Evolutionary conservation across 306 rosid species (phyloP).

Genomic region (Canavalia ensiformis): DNA sequence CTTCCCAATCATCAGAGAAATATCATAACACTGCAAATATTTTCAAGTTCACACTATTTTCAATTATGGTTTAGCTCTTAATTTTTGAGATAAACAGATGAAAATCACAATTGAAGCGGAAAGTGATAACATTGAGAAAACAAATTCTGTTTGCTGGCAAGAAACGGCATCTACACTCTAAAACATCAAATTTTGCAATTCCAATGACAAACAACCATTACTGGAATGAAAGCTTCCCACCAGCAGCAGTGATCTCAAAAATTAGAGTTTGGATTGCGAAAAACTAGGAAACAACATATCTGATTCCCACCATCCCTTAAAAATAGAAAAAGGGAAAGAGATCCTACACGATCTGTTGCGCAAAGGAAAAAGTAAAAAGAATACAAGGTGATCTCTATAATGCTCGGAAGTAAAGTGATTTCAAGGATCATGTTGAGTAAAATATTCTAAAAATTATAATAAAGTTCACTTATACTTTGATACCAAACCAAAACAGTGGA

Average conservation of each 20-base stretch:
- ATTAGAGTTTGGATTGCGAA: slow-evolving; percentile 43
- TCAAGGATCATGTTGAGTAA: neutral
- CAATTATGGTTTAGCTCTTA: slow-evolving; percentile 19
- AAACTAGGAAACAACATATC: slow-evolving; percentile 31
- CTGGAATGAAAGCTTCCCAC: slow-evolving; percentile 36
- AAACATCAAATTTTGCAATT: slow-evolving; percentile 24
- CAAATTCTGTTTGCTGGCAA: neutral
- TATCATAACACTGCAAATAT: neutral
- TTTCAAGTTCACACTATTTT: neutral
- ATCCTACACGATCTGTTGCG: neutral
- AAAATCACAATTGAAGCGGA: slow-evolving; percentile 39
- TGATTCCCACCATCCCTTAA: slow-evolving; percentile 40
- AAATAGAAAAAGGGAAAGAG: too few species aligned
- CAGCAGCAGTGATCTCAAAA: slow-evolving; percentile 52
- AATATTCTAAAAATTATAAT: slow-evolving; percentile 2
- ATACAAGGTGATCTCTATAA: slow-evolving; percentile 39
- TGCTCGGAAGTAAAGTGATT: slow-evolving; percentile 54
- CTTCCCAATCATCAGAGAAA: slow-evolving; percentile 27
- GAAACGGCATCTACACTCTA: neutral
- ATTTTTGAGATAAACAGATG: slow-evolving; percentile 32
- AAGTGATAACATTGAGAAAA: neutral
- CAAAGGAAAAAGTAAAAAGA: slow-evolving; percentile 26
- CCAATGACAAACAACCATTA: slow-evolving; percentile 3
- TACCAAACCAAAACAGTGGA: slow-evolving; percentile 45
- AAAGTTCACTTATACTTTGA: slow-evolving; percentile 51